Conservation (phyloP, 1,139 yeast species). For the Candida tropicalis region DNA sequence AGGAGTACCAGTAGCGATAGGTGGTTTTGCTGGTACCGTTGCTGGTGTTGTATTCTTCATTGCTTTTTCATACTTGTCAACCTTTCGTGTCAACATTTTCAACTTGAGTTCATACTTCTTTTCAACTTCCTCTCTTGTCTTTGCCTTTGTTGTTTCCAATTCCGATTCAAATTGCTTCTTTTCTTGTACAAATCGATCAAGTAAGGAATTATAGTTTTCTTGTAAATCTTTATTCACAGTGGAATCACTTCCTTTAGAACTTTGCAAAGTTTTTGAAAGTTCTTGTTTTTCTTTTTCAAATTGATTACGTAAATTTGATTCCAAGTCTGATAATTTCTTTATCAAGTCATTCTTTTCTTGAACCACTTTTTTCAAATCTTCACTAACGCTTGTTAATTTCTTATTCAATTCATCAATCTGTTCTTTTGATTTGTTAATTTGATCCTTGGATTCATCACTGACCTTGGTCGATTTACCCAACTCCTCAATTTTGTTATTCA, state of each 20-base stretch:
- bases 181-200: slow-evolving; percentile 21
- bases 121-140: slow-evolving; percentile 35
- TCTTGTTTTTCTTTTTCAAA: slow-evolving; percentile 22
- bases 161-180: slow-evolving; percentile 27
- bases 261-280: slow-evolving; percentile 19
- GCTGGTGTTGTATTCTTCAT: slow-evolving; percentile 2
- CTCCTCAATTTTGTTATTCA: slow-evolving; percentile 11
- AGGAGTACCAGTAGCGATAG: slow-evolving; percentile 8
- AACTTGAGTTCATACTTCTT: slow-evolving; percentile 45
- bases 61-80: slow-evolving; percentile 34
- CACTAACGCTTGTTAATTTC: slow-evolving; percentile 12
- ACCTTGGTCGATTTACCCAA: slow-evolving; percentile 1
- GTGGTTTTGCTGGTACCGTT: neutral
- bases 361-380: slow-evolving; percentile 16
- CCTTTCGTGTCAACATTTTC: slow-evolving; percentile 46
- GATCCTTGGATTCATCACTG: neutral
- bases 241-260: slow-evolving; percentile 15
- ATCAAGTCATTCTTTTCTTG: slow-evolving; percentile 19
- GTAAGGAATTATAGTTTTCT: slow-evolving; percentile 22
- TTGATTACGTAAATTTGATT: slow-evolving; percentile 12
- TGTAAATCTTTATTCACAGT: slow-evolving; percentile 12
- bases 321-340: slow-evolving; percentile 17
- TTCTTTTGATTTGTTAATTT: slow-evolving; percentile 8
- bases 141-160: slow-evolving; percentile 34
- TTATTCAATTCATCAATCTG: slow-evolving; percentile 19